These are phyloP conservation scores for Rhizopogon vesiculosus DNA, from an alignment of 768 basidiomycete species.

Conservation along the genomic window DNA sequence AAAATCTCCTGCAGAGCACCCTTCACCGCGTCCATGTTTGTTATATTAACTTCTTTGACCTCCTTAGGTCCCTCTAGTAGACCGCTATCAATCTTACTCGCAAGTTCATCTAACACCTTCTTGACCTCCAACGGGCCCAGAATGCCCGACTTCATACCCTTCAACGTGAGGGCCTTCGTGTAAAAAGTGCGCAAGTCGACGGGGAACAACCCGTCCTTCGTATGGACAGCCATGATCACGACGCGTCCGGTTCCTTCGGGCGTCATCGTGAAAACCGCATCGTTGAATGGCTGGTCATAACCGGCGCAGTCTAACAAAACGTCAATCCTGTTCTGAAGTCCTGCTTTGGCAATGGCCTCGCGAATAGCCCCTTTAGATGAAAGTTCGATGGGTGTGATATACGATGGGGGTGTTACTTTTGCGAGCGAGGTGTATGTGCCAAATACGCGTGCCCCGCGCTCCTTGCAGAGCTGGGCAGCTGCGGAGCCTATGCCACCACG, in stretches of 20 bases:
- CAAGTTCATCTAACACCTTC: conserved; percentile 21
- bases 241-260: conserved; percentile 27
- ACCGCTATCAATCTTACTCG: conserved; percentile 26
- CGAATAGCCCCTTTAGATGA: conserved; percentile 26
- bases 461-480: conserved; percentile 27
- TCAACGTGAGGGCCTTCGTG: conserved; percentile 25
- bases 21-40: conserved; percentile 13
- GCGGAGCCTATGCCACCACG: conserved; percentile 31
- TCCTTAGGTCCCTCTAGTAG: conserved; percentile 20
- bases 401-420: conserved; percentile 17
- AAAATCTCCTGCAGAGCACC: conserved; percentile 19
- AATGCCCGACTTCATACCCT: conserved; percentile 26
- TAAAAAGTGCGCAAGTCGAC: conserved; percentile 28
- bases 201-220: conserved; percentile 26
- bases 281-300: conserved; percentile 28
- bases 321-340: conserved; percentile 26
- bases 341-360: conserved; percentile 19
- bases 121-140: conserved; percentile 19
- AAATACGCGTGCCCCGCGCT: conserved; percentile 27
- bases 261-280: conserved; percentile 28
- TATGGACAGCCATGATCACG: conserved; percentile 30
- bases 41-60: conserved; percentile 18
- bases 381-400: conserved; percentile 28
- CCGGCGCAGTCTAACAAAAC: conserved; percentile 30
- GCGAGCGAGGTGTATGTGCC: conserved; percentile 30